Conservation (phyloP, 1,139 yeast species). For the Magnusiomyces fungicola region DNA sequence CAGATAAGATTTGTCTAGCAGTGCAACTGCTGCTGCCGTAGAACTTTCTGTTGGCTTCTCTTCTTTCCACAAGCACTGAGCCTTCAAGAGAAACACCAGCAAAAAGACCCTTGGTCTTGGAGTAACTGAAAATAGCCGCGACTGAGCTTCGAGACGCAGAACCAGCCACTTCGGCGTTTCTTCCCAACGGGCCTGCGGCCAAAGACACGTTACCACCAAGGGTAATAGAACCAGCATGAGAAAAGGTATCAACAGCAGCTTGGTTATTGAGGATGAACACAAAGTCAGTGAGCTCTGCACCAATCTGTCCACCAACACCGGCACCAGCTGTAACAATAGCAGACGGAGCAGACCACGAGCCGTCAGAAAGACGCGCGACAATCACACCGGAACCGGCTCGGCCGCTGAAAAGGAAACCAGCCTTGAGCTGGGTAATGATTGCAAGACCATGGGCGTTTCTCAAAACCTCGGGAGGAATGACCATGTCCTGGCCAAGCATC, state of each 20-base stretch:
- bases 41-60: constrained; percentile 93
- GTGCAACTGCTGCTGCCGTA: constrained; percentile 85
- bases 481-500: constrained; percentile 74
- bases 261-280: constrained; percentile 82
- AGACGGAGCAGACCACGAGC: constrained; percentile 96
- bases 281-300: constrained; percentile 94
- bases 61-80: constrained; percentile 86
- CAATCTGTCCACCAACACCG: constrained; percentile 97
- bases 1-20: constrained; percentile 74
- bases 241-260: constrained; percentile 89
- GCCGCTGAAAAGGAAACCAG: constrained; percentile 93
- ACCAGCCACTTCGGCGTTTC: constrained; percentile 98
- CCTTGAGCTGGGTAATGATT: constrained; percentile 66
- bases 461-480: constrained; percentile 84
- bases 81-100: constrained; percentile 98
- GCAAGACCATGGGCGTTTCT: constrained; percentile 92
- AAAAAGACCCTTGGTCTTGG: constrained; percentile 92
- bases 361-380: constrained; percentile 90
- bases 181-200: constrained; percentile 98
- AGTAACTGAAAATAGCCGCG: constrained; percentile 87
- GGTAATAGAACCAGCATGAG: constrained; percentile 90
- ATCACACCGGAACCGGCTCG: constrained; percentile 97
- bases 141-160: constrained; percentile 83
- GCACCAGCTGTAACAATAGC: constrained; percentile 97
- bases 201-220: constrained; percentile 92